Evolutionary conservation across 768 basidiomycete genomes (phyloP), one percentile per base, ranked within the genome.

Genomic region (Amanita jacksonii): DNA sequence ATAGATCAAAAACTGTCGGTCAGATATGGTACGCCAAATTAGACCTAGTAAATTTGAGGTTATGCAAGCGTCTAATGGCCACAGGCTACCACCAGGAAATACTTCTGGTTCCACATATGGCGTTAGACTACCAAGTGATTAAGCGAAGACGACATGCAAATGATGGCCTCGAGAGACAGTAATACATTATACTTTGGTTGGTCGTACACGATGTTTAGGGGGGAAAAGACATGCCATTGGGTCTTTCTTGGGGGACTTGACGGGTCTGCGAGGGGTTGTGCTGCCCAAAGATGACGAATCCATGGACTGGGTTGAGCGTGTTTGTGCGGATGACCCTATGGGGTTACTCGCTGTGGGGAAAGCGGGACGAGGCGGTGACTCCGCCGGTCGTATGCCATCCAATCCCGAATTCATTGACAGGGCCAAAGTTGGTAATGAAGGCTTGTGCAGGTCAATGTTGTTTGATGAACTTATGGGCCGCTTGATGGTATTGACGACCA

Each of bases 161-260:
- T 38, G 25, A 31, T 15, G 28, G 5, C 13, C 22, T 31, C 19
- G 8, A n/a, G 8, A 23, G 22, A 33, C 16, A 19, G 36, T 45
- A 23, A 15, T 28, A 38, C 18, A 22, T 45, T 27, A 45, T 45
- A 19, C n/a, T 16, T 38, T 45, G 18, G 44, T 59, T 34, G 73
- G 69, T 3, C 66, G 68, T 18, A 76, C 69, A 47, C 81, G 79
- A 50, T 79, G 81, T 60, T 85, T 87, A 41, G 85, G 85, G 59
- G 87, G 79, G 60, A 88, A 88, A 45, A 74, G 56, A 52, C 64
- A 62, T 40, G 66, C 62, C 74, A 77, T 76, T 18, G 77, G 79
- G 57, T 84, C 76, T 60, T 70, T 84, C 67, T 77, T 83, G 48
- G 61, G 54, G 35, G 64, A 48, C 47, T 62, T 50, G 8, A 65